A percentile compares a stretch with the other conserved stretches of the same genome.
Conservation (phyloP, 2,329 filamentous ascomycete genomes). For the Pseudogymnoascus sp. region DNA sequence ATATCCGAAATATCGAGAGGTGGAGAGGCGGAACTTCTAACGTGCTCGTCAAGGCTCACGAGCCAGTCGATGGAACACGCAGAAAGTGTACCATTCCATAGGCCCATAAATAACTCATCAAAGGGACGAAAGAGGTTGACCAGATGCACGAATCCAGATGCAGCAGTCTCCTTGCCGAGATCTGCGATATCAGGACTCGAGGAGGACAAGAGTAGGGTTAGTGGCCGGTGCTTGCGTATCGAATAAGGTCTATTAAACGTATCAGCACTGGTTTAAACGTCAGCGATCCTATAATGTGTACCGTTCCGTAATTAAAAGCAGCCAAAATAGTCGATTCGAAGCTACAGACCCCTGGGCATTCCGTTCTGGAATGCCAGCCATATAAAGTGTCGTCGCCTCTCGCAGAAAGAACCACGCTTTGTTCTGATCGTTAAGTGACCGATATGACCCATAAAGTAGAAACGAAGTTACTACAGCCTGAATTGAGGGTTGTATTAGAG, state of each 20-base stretch:
- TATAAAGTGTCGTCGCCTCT: slow-evolving; percentile 50
- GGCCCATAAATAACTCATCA: slow-evolving; percentile 52
- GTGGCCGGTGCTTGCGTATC: slow-evolving; percentile 53
- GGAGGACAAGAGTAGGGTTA: slow-evolving; percentile 52
- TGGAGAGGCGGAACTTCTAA: slow-evolving; percentile 35
- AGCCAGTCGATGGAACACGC: slow-evolving; percentile 30
- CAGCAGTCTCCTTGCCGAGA: slow-evolving; percentile 42
- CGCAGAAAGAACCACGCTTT: slow-evolving; percentile 55
- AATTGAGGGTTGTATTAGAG: not conserved
- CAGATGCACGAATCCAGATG: slow-evolving; percentile 50
- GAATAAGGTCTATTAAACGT: slow-evolving; percentile 46
- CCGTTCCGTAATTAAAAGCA: slow-evolving; percentile 54
- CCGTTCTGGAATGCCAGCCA: slow-evolving; percentile 51
- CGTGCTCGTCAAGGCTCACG: slow-evolving; percentile 40
- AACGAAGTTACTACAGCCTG: not conserved
- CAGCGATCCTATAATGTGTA: slow-evolving; percentile 20
- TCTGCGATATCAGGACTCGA: slow-evolving; percentile 40
- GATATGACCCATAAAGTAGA: slow-evolving; percentile 1
- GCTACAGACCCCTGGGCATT: slow-evolving; percentile 41
- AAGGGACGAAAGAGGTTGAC: slow-evolving; percentile 54
- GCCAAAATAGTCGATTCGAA: slow-evolving; percentile 49
- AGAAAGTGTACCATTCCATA: slow-evolving; percentile 52
- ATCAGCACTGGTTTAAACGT: not conserved
- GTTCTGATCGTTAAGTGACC: slow-evolving; percentile 24
- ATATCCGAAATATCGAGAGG: slow-evolving; percentile 42